A percentile compares a stretch with the other conserved stretches of the same genome.
These are phyloP conservation scores for Chrysochromulina tobinii DNA, from an alignment of 78 protist species.

Conservation along the genomic window DNA sequence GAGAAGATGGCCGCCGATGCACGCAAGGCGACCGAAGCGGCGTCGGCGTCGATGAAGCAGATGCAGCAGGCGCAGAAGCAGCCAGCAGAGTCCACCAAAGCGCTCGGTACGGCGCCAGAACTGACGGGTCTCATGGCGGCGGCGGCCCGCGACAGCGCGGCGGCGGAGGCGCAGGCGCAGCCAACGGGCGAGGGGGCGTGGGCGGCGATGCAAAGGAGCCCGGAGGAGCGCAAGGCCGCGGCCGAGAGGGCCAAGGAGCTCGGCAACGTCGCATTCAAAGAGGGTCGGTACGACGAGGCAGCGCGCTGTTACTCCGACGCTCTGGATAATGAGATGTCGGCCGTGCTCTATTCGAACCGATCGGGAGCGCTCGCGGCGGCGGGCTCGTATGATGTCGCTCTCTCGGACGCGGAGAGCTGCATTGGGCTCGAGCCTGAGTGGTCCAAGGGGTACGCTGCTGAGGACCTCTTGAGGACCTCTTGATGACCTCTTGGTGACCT, in stretches of 20 bases:
- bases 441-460: slow-evolving; percentile 82
- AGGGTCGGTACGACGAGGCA: slow-evolving; percentile 66
- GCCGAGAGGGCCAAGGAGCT: slow-evolving; percentile 64
- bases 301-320: slow-evolving; percentile 61
- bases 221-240: background rate
- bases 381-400: slow-evolving; percentile 71
- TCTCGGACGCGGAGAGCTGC: slow-evolving; percentile 74
- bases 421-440: slow-evolving; percentile 76
- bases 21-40: background rate
- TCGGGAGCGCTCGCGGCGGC: slow-evolving; percentile 73
- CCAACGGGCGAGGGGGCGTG: no score
- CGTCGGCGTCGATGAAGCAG: background rate
- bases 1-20: slow-evolving; percentile 31
- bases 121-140: no score
- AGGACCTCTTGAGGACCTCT: no score
- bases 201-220: no score
- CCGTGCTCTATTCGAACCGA: slow-evolving; percentile 86
- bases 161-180: background rate
- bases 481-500: no score
- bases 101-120: no score
- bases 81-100: no score
- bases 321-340: slow-evolving; percentile 37
- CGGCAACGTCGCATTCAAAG: slow-evolving; percentile 76
- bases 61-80: no score
- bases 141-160: no score